Evolutionary conservation across 768 basidiomycete species (phyloP).

Genomic region (Harrya chromipes): DNA sequence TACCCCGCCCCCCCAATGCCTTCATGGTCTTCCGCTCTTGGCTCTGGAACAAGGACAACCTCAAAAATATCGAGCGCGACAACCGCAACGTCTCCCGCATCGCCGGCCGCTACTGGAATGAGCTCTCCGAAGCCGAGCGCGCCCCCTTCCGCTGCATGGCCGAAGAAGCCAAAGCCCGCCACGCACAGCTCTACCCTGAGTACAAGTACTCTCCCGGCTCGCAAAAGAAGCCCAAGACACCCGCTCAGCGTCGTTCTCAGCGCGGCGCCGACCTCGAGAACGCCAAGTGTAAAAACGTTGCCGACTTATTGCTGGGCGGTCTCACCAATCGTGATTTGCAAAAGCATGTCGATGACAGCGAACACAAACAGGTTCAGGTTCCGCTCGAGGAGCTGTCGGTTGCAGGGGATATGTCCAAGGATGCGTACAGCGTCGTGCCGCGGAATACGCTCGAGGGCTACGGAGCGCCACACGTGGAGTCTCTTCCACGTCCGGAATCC

Average conservation of each 20-base stretch:
- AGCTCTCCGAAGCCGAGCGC: constrained; percentile 46
- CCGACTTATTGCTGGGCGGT: constrained; percentile 35
- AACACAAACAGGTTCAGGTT: not conserved
- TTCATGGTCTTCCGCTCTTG: constrained; percentile 82
- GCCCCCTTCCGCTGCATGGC: constrained; percentile 47
- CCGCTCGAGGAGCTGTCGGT: not conserved
- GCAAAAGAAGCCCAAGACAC: constrained; percentile 25
- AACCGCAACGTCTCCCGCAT: constrained; percentile 74
- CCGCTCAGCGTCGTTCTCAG: constrained; percentile 33
- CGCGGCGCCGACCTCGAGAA: constrained; percentile 33
- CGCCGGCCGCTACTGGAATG: constrained; percentile 67
- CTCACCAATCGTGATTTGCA: constrained; percentile 30
- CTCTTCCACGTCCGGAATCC: constrained; percentile 2
- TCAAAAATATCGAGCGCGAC: constrained; percentile 55
- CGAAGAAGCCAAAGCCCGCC: constrained; percentile 42
- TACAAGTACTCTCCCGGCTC: constrained; percentile 60
- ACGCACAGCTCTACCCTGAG: constrained; percentile 51
- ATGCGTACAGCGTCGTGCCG: not conserved
- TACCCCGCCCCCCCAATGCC: constrained; percentile 79
- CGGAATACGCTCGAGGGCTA: constrained; percentile 9
- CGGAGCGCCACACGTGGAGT: not conserved
- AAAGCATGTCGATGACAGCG: constrained; percentile 17
- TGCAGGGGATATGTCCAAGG: not conserved
- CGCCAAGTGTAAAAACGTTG: constrained; percentile 39
- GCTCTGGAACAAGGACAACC: constrained; percentile 50